Percentiles rank a stretch among this genome's conserved stretches.
Conservation (phyloP, 2,329 filamentous ascomycete genomes). For the Taxawa tesnikishii region DNA sequence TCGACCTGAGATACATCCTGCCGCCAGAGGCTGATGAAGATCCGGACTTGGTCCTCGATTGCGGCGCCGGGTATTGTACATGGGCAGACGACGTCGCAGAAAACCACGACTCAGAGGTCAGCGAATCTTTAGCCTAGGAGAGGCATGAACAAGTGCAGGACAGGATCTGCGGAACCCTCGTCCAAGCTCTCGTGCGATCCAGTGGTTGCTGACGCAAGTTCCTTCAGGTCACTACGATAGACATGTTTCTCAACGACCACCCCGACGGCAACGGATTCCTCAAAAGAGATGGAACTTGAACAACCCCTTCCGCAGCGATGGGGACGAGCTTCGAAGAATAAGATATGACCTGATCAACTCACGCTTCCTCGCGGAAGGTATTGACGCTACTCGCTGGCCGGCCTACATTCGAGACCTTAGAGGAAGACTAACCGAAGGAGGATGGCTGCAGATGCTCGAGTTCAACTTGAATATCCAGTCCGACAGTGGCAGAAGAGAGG, state of each 20-base stretch:
- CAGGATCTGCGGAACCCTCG: too few relatives aligned
- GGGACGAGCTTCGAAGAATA: conserved; percentile 24
- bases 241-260: conserved; percentile 17
- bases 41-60: conserved; percentile 17
- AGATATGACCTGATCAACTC: conserved; percentile 77
- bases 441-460: conserved; percentile 85
- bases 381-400: conserved; percentile 60
- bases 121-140: too few relatives aligned
- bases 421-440: conserved; percentile 57
- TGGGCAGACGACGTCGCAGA: conserved; percentile 19
- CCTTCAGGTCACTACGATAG: conserved; percentile 17
- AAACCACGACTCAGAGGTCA: conserved; percentile 11
- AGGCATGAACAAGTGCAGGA: too few relatives aligned
- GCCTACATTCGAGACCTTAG: conserved; percentile 67
- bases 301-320: conserved; percentile 13
- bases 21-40: conserved; percentile 11
- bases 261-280: conserved; percentile 10
- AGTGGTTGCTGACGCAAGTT: background rate
- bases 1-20: conserved; percentile 12
- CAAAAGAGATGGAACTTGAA: conserved; percentile 23
- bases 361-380: conserved; percentile 57
- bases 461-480: conserved; percentile 78
- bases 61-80: conserved; percentile 18
- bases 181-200: too few relatives aligned
- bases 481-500: conserved; percentile 64